A percentile compares a stretch with the other conserved stretches of the same genome.
Evolutionary conservation across 139 green algal genomes (phyloP).

Genomic region (Chlorella sp.): DNA sequence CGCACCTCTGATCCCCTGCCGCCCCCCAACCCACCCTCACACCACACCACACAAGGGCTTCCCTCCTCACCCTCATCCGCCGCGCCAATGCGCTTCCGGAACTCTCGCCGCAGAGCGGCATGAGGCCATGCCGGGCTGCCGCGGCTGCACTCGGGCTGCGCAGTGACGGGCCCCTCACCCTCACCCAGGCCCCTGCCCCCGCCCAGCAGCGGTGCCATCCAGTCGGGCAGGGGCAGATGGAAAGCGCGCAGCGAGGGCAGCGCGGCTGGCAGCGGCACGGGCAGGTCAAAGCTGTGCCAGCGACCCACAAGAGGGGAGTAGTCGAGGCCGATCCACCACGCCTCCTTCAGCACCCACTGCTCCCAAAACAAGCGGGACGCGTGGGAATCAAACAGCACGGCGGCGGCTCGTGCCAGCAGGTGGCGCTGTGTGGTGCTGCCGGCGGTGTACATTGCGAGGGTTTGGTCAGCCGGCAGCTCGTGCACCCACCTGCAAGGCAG

Average conservation of each 20-base stretch:
- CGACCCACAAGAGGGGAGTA: background rate
- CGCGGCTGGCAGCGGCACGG: background rate
- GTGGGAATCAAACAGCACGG: background rate
- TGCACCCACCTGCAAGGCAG: background rate
- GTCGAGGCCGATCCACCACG: background rate
- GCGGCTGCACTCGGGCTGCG: background rate
- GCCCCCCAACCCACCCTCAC: no score
- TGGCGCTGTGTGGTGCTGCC: background rate
- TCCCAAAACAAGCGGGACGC: background rate
- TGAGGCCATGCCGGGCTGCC: background rate
- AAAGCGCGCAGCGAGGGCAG: background rate
- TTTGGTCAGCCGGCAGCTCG: background rate
- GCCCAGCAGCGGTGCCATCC: background rate
- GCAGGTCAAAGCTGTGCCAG: background rate
- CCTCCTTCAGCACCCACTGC: background rate
- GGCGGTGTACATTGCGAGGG: background rate
- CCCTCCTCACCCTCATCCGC: background rate
- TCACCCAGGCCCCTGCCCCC: no score
- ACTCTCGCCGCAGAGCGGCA: background rate
- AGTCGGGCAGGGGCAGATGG: background rate
- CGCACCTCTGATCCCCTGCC: no score
- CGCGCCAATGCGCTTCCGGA: background rate
- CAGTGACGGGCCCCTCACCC: no score
- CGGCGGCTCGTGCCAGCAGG: background rate
- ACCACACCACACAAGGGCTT: no score